These are phyloP conservation scores for Rhizoclosmatium sp. DNA, from an alignment of 192 early-diverging fungal species.

Conservation along the genomic window DNA sequence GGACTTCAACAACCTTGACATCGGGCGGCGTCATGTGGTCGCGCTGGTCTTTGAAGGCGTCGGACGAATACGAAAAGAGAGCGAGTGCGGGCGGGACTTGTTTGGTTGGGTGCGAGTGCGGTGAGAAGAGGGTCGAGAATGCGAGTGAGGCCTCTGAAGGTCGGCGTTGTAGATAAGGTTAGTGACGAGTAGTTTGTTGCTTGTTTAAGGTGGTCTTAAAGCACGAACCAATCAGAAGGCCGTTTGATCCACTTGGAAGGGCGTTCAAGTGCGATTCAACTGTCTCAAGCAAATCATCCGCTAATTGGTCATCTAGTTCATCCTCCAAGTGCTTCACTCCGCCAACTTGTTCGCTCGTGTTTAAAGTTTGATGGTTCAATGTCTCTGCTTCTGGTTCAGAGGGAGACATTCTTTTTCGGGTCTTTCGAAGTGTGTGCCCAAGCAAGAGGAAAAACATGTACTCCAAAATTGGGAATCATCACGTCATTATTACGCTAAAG, in stretches of 20 bases:
- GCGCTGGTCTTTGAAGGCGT: background rate
- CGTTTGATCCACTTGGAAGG: background rate
- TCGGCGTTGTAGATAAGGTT: too few species aligned
- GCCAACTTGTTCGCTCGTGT: too few species aligned
- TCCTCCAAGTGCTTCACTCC: background rate
- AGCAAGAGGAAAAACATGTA: too few species aligned
- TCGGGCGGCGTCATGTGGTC: background rate
- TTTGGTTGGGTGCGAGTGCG: background rate
- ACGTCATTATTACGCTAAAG: background rate
- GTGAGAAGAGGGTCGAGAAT: background rate
- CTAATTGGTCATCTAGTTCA: background rate
- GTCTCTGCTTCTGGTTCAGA: too few species aligned
- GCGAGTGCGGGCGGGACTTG: slow-evolving; percentile 1
- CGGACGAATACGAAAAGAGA: slow-evolving; percentile 16
- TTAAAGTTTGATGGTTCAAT: too few species aligned
- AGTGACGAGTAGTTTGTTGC: too few species aligned
- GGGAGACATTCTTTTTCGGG: too few species aligned
- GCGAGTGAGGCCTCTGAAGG: background rate
- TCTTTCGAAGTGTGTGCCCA: too few species aligned
- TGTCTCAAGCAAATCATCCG: slow-evolving; percentile 10
- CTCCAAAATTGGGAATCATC: background rate
- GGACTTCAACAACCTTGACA: slow-evolving; percentile 10
- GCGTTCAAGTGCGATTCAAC: background rate
- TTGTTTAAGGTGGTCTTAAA: background rate
- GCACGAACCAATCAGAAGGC: slow-evolving; percentile 4